Conservation (phyloP, 1,139 yeast genomes). For the Blastobotrys illinoisensis region DNA sequence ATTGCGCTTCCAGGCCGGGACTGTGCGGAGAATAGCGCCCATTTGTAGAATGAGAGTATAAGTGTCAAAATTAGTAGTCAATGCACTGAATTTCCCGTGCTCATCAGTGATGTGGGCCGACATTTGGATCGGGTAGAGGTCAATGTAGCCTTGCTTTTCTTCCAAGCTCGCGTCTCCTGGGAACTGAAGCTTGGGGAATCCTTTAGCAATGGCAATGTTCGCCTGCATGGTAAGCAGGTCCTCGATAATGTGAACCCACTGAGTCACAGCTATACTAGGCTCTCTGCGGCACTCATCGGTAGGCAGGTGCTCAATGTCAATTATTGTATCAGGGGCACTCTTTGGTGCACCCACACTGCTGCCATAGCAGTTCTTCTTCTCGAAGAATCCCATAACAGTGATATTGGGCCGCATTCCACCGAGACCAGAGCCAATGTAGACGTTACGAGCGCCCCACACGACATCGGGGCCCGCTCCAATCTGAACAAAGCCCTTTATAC, state of each 20-base stretch:
- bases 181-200: constrained; percentile 57
- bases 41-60: constrained; percentile 86
- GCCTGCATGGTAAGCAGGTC: constrained; percentile 90
- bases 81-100: constrained; percentile 58
- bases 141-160: constrained; percentile 54
- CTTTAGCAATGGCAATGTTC: constrained; percentile 90
- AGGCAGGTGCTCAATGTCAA: constrained; percentile 45
- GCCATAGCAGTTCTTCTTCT: constrained; percentile 34
- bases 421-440: constrained; percentile 83
- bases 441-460: constrained; percentile 95
- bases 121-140: constrained; percentile 94
- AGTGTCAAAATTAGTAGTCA: constrained; percentile 89
- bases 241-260: constrained; percentile 91
- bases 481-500: constrained; percentile 89
- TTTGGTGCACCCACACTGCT: neutral
- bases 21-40: constrained; percentile 88
- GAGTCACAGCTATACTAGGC: constrained; percentile 59
- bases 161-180: constrained; percentile 37
- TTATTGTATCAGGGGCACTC: constrained; percentile 11
- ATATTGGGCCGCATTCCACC: constrained; percentile 98
- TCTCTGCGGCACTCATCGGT: constrained; percentile 78
- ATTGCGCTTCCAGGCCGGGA: constrained; percentile 82
- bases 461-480: constrained; percentile 81
- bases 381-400: constrained; percentile 84
- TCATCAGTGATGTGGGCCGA: constrained; percentile 66